These are phyloP conservation scores for Aspergillus puulaauensis DNA, from an alignment of 2,329 filamentous ascomycete genomes.

Conservation along the genomic window DNA sequence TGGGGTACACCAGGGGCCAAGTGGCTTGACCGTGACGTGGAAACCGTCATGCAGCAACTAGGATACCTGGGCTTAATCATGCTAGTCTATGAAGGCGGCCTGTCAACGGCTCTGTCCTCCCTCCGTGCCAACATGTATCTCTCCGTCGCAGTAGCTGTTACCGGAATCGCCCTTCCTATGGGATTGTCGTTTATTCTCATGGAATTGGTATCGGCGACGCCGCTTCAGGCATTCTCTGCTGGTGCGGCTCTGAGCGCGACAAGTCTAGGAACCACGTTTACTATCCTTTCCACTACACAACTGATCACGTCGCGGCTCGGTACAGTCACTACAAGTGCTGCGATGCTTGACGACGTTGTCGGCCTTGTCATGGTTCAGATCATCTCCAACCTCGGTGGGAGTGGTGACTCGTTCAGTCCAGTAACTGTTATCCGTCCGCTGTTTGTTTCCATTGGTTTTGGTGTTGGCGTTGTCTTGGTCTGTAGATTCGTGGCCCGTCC, in stretches of 20 bases:
- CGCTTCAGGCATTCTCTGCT: conserved; percentile 67
- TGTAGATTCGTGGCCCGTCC: conserved; percentile 25
- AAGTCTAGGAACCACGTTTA: conserved; percentile 70
- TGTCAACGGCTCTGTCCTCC: conserved; percentile 41
- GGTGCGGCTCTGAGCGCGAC: conserved; percentile 74
- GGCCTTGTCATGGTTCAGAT: conserved; percentile 77
- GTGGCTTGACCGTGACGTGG: conserved; percentile 54
- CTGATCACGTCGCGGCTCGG: conserved; percentile 57
- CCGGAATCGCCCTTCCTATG: conserved; percentile 65
- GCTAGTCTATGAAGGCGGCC: conserved; percentile 66
- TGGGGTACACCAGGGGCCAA: conserved; percentile 67
- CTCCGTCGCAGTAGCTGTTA: conserved; percentile 62
- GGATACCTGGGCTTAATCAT: conserved; percentile 73
- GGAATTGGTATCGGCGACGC: conserved; percentile 49
- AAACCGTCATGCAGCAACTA: conserved; percentile 61
- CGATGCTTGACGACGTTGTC: conserved; percentile 80
- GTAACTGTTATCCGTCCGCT: conserved; percentile 52
- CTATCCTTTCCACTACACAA: conserved; percentile 61
- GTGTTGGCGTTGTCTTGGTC: conserved; percentile 24
- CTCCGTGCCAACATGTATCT: conserved; percentile 62
- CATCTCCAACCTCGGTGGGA: conserved; percentile 63
- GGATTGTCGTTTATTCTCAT: conserved; percentile 63
- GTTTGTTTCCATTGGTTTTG: conserved; percentile 47
- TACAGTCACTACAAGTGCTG: conserved; percentile 67
- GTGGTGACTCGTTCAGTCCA: conserved; percentile 31